Evolutionary conservation across 805 yeast species (phyloP), one percentile per base, ranked within the genome.

Genomic region (Nakazawaea populi): DNA sequence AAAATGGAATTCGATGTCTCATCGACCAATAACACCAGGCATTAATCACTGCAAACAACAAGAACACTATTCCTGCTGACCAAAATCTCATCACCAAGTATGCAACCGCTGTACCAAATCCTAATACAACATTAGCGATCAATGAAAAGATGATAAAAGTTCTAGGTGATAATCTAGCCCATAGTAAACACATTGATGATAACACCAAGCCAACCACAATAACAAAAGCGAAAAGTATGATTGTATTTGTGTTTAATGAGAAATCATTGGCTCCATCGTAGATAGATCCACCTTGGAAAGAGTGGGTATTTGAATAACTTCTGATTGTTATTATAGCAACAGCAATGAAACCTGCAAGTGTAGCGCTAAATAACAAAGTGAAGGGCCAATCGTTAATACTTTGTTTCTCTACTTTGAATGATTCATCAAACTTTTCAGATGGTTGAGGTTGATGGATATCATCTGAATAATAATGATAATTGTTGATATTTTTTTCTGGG

Each of bases 11-110:
- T 58, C 94, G 72, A 6, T 67, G 62, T 55, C 94, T 74, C 71
- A 86, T 79, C 6, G 78, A 66, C 88, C 89, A 87, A 67, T 84
- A 89, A 61, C 83, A 77, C 73, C 77, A 81, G 6, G 87, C 88
- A 28, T 83, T 75, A 48, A 85, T 65, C 2, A 76, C 61, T 0
- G 90, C 76, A 64, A 87, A 86, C 1, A 84, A 74, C 55, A 86
- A 68, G 56, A 84, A 85, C 37, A 85, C 89, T 54, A 87, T 72
- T 2, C 89, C 96, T 0, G 95, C 92, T 4, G 92, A 83, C 72
- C 84, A 89, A 66, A 87, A 86, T 34, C 74, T 71, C 56, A 77
- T 73, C 1, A 75, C 82, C 58, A 90, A 74, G 61, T 86, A 87
- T 66, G 80, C 84, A 57, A 90, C 83, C 5, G 89, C 80, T 5